phyloP scores from a whole-genome alignment of 495 filamentous ascomycete genomes.

The Penicillium verhagenii region DNA sequence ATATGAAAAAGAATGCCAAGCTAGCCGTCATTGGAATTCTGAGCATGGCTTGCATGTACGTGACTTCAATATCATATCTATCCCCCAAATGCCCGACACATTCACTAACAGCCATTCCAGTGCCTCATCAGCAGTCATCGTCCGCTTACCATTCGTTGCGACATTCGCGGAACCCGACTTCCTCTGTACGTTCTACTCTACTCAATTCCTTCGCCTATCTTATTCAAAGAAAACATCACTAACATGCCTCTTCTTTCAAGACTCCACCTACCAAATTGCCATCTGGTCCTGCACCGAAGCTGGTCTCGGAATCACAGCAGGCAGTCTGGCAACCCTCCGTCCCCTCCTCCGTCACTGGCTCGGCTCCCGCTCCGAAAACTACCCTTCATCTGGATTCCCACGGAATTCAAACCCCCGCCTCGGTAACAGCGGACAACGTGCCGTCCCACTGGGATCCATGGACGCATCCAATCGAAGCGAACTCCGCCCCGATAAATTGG shows the following conservation, averaged over 20 bases:
- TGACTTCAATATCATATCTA: slow-evolving; percentile 8
- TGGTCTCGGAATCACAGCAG: slow-evolving; percentile 47
- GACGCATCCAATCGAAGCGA: slow-evolving; percentile 19
- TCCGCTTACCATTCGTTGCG: slow-evolving; percentile 40
- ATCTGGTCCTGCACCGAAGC: slow-evolving; percentile 47
- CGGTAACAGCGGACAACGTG: slow-evolving; percentile 15
- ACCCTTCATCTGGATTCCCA: slow-evolving; percentile 28
- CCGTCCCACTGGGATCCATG: slow-evolving; percentile 33
- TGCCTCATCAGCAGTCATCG: slow-evolving; percentile 41
- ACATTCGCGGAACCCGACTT: slow-evolving; percentile 40
- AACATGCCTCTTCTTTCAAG: no score
- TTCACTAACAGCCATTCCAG: slow-evolving; percentile 15
- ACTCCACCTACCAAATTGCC: slow-evolving; percentile 41
- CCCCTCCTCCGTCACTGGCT: slow-evolving; percentile 42
- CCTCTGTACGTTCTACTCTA: slow-evolving; percentile 30
- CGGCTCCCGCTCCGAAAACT: slow-evolving; percentile 23
- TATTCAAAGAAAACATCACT: slow-evolving; percentile 3
- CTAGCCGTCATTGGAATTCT: slow-evolving; percentile 40
- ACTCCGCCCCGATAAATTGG: slow-evolving; percentile 40
- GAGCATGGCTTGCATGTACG: slow-evolving; percentile 46
- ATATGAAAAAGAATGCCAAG: slow-evolving; percentile 39
- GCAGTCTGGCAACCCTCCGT: slow-evolving; percentile 47
- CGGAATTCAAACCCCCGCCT: slow-evolving; percentile 21
- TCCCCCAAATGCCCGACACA: not conserved
- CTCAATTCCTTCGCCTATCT: not conserved